phyloP scores from a whole-genome alignment of 164 flowering plant species.

The Nymphaea thermarum region DNA sequence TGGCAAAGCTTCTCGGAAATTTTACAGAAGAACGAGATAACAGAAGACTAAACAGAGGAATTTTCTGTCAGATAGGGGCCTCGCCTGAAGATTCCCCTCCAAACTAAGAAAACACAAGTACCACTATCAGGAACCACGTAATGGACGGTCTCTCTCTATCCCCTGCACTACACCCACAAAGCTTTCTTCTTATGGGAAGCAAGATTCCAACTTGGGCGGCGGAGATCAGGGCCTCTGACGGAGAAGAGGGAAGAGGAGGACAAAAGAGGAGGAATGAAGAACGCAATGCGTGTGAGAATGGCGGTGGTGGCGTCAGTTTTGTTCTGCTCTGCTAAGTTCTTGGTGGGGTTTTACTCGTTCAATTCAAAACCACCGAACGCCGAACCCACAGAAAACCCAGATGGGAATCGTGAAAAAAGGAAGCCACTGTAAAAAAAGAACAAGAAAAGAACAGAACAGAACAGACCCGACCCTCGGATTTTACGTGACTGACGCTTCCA shows the following conservation, averaged over 20 bases:
- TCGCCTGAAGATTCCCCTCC: background rate
- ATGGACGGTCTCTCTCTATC: background rate
- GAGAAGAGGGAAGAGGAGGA: background rate
- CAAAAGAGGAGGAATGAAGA: background rate
- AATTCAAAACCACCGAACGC: no score
- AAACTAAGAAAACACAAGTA: background rate
- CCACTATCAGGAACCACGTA: background rate
- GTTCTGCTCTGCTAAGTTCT: background rate
- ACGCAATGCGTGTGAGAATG: background rate
- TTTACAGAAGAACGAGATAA: background rate
- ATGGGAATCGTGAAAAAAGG: no score
- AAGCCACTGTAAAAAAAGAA: no score
- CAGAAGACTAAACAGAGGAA: background rate
- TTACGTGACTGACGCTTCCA: no score
- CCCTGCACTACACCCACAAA: background rate
- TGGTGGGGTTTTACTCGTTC: background rate
- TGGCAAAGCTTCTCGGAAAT: background rate
- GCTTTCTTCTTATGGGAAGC: background rate
- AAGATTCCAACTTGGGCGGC: background rate
- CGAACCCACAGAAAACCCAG: no score
- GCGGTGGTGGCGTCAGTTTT: background rate
- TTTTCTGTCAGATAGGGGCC: background rate
- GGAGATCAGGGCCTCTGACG: background rate
- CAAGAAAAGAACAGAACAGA: no score
- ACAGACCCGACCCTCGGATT: no score